A percentile compares a stretch with the other conserved stretches of the same genome.
phyloP scores from a whole-genome alignment of 352 stramenopile species.

The Ophiocytium majus region DNA sequence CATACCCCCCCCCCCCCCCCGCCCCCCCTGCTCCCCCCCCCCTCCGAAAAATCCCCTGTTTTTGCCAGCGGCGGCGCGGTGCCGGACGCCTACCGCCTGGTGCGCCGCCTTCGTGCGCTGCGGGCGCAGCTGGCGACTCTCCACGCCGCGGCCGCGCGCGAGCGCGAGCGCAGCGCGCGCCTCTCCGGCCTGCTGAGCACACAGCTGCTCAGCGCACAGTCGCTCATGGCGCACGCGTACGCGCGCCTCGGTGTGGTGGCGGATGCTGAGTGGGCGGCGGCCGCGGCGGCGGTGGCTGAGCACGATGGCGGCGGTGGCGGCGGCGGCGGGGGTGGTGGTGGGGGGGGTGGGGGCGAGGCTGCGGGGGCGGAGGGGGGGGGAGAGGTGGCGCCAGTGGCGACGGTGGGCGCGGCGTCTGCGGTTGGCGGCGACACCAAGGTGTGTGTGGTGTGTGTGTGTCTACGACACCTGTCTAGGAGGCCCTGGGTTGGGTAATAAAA shows the following conservation, averaged over 20 bases:
- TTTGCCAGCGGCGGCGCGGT: not conserved
- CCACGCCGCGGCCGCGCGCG: not conserved
- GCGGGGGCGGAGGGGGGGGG: too few species aligned
- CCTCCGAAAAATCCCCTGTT: not conserved
- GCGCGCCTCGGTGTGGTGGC: not conserved
- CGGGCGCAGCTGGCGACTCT: not conserved
- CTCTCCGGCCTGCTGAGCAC: not conserved
- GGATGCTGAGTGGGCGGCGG: not conserved
- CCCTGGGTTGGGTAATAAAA: too few species aligned
- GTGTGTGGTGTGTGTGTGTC: too few species aligned
- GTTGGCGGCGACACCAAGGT: too few species aligned
- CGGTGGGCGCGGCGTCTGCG: too few species aligned
- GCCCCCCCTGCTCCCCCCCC: not conserved
- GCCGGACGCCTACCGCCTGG: slow-evolving; percentile 1
- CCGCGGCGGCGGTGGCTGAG: not conserved
- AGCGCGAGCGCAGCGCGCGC: not conserved
- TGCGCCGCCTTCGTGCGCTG: not conserved
- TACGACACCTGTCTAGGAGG: too few species aligned
- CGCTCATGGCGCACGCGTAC: not conserved
- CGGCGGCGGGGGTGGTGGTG: not conserved
- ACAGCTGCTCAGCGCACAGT: not conserved
- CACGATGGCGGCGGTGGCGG: too few species aligned
- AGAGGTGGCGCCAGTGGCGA: too few species aligned
- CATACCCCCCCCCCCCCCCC: not conserved
- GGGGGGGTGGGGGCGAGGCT: not conserved